Base-by-base conservation (phyloP, 495 filamentous ascomycete genomes). In the Entonaema liquescens region DNA sequence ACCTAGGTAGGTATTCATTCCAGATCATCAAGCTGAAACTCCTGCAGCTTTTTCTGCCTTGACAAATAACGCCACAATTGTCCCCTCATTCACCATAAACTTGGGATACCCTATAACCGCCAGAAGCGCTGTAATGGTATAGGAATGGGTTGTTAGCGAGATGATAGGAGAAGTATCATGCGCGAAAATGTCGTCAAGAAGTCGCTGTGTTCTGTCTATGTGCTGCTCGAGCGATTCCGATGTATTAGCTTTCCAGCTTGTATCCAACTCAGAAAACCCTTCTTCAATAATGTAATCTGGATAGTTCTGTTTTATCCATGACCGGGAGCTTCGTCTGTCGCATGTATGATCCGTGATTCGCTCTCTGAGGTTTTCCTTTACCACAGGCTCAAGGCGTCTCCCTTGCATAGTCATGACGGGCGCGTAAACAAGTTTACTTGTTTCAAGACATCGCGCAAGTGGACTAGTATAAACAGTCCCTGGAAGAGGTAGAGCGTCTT, bases 381-480 rank as follows among this genome's bases (percentile, higher is more conserved):
- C 6, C 2, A 23, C 9, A 11, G 42, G 42, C 9, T 23, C 21
- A 47, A 47, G 19, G 21, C 17, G 42, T 21, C 21, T 47, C 9
- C 42, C 42, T 3, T 47, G 19, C 25, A 29, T 21, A 2, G 12
- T n/a, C 53, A 65, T 47, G 11, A 65, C 40, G 3, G 87, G 76
- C n/a, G 75, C 68, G 79, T 91, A 94, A 1, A 88, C 90, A 67
- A 87, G 65, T 40, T 86, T 82, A 31, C 86, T 86, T 0, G 91
- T 94, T 29, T 85, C 80, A 6, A 92, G 81, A 71, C 89, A 90
- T 25, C 91, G 88, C 1, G 79, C 85, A 8, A 93, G 79, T 0
- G 93, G 93, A 61, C 86, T 89, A 60, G 86, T 84, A 78, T 90
- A 94, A 78, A 89, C 90, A 15, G 79, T 82, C 56, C 89, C 80